These are phyloP conservation scores for Rhododendron kiyosumense DNA, from an alignment of 148 eudicot species.

Conservation along the genomic window DNA sequence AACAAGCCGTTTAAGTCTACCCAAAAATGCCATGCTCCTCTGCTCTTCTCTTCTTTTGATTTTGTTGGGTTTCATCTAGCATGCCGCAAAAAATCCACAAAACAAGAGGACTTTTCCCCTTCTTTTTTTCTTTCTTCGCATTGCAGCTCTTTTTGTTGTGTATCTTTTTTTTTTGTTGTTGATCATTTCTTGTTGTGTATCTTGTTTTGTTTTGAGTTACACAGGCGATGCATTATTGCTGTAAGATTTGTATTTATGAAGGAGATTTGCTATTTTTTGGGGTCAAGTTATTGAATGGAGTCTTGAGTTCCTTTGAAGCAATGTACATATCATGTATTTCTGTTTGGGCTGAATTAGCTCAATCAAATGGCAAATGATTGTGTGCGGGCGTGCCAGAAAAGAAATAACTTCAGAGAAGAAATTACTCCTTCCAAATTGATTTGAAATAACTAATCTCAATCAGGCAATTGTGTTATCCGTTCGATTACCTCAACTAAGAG, in stretches of 20 bases:
- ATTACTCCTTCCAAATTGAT: too few relatives aligned
- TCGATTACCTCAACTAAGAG: too few relatives aligned
- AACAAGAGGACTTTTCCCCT: not conserved
- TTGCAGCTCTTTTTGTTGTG: not conserved
- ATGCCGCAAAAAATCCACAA: not conserved
- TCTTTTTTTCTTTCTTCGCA: not conserved
- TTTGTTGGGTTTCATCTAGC: constrained; percentile 11
- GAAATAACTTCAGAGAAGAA: too few relatives aligned
- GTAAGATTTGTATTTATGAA: not conserved
- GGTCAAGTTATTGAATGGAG: not conserved
- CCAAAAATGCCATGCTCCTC: not conserved
- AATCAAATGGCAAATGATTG: too few relatives aligned
- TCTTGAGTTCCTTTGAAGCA: not conserved
- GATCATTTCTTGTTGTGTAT: too few relatives aligned
- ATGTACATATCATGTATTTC: not conserved
- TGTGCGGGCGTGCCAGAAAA: too few relatives aligned
- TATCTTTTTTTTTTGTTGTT: not conserved
- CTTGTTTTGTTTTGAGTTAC: not conserved
- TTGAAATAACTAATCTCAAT: too few relatives aligned
- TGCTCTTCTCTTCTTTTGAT: constrained; percentile 12
- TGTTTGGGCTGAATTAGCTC: too few relatives aligned
- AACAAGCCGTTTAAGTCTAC: not conserved
- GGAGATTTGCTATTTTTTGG: not conserved
- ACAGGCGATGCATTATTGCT: not conserved
- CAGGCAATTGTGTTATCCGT: too few relatives aligned